Conservation (phyloP, 805 yeast species). For the Yarrowia keelungensis region DNA sequence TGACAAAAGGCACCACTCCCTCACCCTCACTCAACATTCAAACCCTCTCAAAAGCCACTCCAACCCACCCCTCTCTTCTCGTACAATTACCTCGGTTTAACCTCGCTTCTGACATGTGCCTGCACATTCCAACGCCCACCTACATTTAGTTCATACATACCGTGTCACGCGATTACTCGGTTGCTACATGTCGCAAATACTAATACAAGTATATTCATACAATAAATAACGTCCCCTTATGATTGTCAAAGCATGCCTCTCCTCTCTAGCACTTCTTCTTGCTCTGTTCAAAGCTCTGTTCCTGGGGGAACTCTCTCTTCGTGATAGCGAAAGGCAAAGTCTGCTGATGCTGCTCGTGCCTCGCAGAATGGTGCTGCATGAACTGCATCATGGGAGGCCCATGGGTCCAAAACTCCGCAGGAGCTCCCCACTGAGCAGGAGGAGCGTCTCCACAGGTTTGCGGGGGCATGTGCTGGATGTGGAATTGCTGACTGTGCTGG, state of each 20-base stretch:
- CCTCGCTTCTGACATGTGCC: neutral
- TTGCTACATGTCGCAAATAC: no score
- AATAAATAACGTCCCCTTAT: slow-evolving; percentile 3
- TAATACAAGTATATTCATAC: neutral
- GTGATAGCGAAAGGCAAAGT: slow-evolving; percentile 13
- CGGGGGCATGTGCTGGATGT: neutral
- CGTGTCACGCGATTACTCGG: neutral
- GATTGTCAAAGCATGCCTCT: no score
- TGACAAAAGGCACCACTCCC: no score
- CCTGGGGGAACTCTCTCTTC: slow-evolving; percentile 12
- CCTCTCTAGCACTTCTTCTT: slow-evolving; percentile 10
- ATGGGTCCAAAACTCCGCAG: neutral
- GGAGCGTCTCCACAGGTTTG: slow-evolving; percentile 15
- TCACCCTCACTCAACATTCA: no score
- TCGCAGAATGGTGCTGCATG: neutral
- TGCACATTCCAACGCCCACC: slow-evolving; percentile 1
- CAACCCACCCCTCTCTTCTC: neutral
- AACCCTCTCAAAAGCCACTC: no score
- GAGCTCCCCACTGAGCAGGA: neutral
- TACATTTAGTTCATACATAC: neutral
- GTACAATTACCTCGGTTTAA: neutral
- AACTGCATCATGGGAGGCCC: neutral
- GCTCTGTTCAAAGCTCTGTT: slow-evolving; percentile 10
- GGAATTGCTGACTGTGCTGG: no score
- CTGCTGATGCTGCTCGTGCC: slow-evolving; percentile 6